phyloP scores from a whole-genome alignment of 352 stramenopile genomes.

The Plasmopara muralis region DNA sequence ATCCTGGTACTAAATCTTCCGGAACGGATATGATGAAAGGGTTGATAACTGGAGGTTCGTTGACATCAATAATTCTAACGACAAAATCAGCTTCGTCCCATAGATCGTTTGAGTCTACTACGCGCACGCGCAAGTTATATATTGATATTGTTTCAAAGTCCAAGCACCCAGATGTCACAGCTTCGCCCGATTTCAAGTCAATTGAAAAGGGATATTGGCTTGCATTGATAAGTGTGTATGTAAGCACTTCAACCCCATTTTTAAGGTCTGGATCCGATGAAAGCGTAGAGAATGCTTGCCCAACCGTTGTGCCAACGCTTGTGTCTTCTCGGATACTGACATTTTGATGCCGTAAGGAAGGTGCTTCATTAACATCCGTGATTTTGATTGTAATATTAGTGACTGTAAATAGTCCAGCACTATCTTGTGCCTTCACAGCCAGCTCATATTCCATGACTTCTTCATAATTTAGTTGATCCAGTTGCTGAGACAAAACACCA shows the following conservation, averaged over 20 bases:
- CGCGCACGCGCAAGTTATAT: constrained; percentile 14
- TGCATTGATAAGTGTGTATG: constrained; percentile 1
- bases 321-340: constrained; percentile 16
- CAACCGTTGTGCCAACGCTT: constrained; percentile 6
- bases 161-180: constrained; percentile 2
- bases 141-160: constrained; percentile 14
- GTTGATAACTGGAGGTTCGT: constrained; percentile 19
- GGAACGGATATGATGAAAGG: constrained; percentile 13
- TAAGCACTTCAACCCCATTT: constrained; percentile 15
- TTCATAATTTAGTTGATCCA: constrained; percentile 34
- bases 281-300: constrained; percentile 5
- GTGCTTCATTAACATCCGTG: constrained; percentile 17
- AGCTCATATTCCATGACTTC: constrained; percentile 9
- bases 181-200: constrained; percentile 14
- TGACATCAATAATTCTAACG: constrained; percentile 16
- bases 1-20: constrained; percentile 15
- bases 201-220: constrained; percentile 13
- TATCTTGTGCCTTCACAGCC: constrained; percentile 13
- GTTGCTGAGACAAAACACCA: constrained; percentile 32
- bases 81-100: constrained; percentile 6
- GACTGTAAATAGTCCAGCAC: constrained; percentile 14
- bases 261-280: constrained; percentile 16
- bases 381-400: constrained; percentile 11
- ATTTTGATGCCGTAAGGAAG: constrained; percentile 10
- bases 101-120: constrained; percentile 13